Percentiles rank a stretch among this genome's conserved stretches.
phyloP scores from a whole-genome alignment of 805 yeast species.

The Lipomyces anomalus region DNA sequence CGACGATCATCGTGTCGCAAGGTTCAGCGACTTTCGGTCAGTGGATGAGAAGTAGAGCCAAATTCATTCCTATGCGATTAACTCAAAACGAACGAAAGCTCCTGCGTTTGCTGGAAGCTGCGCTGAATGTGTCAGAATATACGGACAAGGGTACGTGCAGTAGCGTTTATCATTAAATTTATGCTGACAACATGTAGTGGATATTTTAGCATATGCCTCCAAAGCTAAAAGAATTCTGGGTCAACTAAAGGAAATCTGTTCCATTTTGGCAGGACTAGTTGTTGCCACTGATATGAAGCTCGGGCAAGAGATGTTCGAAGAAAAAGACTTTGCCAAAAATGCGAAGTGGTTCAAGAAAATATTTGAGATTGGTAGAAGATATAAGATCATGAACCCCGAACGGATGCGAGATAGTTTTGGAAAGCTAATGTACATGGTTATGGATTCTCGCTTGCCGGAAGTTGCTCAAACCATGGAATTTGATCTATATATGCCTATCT shows the following conservation, averaged over 20 bases:
- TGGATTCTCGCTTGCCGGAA: slow-evolving; percentile 75
- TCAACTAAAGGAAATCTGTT: slow-evolving; percentile 70
- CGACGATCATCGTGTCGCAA: slow-evolving; percentile 19
- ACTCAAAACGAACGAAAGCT: slow-evolving; percentile 64
- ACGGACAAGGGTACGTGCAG: slow-evolving; percentile 47
- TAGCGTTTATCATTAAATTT: not conserved
- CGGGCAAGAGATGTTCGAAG: slow-evolving; percentile 59
- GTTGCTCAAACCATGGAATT: slow-evolving; percentile 67
- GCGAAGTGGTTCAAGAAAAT: slow-evolving; percentile 66
- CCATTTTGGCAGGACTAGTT: slow-evolving; percentile 70
- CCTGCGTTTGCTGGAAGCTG: slow-evolving; percentile 60
- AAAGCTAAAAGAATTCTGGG: slow-evolving; percentile 66
- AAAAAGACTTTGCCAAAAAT: slow-evolving; percentile 62
- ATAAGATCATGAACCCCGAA: slow-evolving; percentile 80
- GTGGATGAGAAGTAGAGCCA: slow-evolving; percentile 28
- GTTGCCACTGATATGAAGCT: slow-evolving; percentile 69
- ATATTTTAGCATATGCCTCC: slow-evolving; percentile 58
- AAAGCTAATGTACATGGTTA: slow-evolving; percentile 73
- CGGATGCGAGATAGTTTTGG: slow-evolving; percentile 75
- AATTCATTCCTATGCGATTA: slow-evolving; percentile 64
- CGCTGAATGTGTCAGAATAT: slow-evolving; percentile 70
- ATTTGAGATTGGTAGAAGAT: slow-evolving; percentile 74
- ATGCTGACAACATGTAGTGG: slow-evolving; percentile 40
- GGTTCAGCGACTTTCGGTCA: slow-evolving; percentile 22
- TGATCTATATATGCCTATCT: slow-evolving; percentile 65